These are phyloP conservation scores for Sporothrix dimorphospora DNA, from an alignment of 2,329 filamentous ascomycete species.

Conservation along the genomic window DNA sequence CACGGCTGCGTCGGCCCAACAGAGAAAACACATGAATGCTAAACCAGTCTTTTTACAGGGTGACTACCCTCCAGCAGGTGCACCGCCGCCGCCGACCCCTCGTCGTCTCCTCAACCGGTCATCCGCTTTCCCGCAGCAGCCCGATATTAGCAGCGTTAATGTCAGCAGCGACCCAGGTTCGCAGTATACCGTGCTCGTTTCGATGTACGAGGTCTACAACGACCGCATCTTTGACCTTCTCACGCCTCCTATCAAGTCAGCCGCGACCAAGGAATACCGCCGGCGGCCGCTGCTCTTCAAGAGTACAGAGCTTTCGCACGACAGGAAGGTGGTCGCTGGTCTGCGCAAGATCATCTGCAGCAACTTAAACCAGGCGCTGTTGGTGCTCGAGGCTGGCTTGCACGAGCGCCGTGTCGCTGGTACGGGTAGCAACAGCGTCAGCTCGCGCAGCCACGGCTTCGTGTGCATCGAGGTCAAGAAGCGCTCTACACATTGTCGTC, in stretches of 20 bases:
- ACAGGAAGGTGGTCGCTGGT: constrained; percentile 93
- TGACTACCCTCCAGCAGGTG: constrained; percentile 42
- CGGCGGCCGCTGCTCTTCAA: constrained; percentile 91
- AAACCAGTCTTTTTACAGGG: constrained; percentile 52
- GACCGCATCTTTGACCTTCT: constrained; percentile 95
- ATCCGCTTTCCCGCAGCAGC: constrained; percentile 71
- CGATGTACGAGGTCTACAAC: constrained; percentile 99
- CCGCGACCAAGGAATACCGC: constrained; percentile 68
- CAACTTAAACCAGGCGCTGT: constrained; percentile 78
- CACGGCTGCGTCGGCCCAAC: constrained; percentile 48
- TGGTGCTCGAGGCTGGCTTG: constrained; percentile 87
- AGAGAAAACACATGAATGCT: constrained; percentile 49
- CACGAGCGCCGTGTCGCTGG: constrained; percentile 85
- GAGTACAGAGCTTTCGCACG: constrained; percentile 81
- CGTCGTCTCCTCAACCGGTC: constrained; percentile 69
- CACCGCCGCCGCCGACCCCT: constrained; percentile 56
- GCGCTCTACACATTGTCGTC: constrained; percentile 50
- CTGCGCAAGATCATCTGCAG: constrained; percentile 87
- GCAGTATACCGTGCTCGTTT: constrained; percentile 86
- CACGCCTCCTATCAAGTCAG: constrained; percentile 62
- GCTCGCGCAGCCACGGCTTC: constrained; percentile 92
- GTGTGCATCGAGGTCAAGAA: constrained; percentile 96
- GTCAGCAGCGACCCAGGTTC: constrained; percentile 68
- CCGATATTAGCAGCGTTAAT: constrained; percentile 72
- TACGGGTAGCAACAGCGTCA: constrained; percentile 90